Base-by-base conservation (phyloP, 352 stramenopile genomes). In the Pythium folliculosum region DNA sequence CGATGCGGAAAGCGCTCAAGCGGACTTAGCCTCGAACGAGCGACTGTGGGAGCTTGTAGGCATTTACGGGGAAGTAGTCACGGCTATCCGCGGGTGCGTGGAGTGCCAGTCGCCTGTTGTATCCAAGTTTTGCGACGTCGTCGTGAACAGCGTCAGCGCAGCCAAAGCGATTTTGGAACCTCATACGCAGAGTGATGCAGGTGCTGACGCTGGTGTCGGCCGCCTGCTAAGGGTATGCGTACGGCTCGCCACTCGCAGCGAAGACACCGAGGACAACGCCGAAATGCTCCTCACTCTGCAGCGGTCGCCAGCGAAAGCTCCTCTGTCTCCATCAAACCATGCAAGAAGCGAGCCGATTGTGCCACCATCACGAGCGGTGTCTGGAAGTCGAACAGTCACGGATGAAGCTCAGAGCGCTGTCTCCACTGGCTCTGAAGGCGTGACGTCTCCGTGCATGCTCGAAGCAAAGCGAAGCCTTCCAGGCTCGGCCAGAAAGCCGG, bases 201-300 rank as follows among this genome's bases (percentile, higher is more conserved):
- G 27, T 5, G 30, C 17, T 0, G 63, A 69, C 19, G n/a, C 23
- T 19, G 23, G 27, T 22, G 6, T 25, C 19, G 59, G 60, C 10
- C 49, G 49, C 19, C 38, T 73, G 8, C 30, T 73, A 1, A 57
- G 49, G 30, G n/a, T 56, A 16, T 63, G 60, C 40, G 19, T 10
- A 9, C 53, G 30, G 13, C 17, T 65, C 3, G 49, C 55, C 6
- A 60, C 23, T 32, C 60, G 56, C 37, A 73, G 67, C 37, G 54
- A 64, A 10, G 67, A 73, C 7, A 70, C 53, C 1, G 25, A 73
- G 62, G 60, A 65, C 17, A 73, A 73, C 23, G 67, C 67, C 7
- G 49, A 32, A 8, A 44, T 53, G 60, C 32, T 73, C n/a, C 55
- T 73, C 10, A 47, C 69, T 10, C 32, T 73, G 4, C 60, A 73